Evolutionary conservation across 2,329 filamentous ascomycete species (phyloP), one percentile per base, ranked within the genome.

Genomic region (Capronia americana): DNA sequence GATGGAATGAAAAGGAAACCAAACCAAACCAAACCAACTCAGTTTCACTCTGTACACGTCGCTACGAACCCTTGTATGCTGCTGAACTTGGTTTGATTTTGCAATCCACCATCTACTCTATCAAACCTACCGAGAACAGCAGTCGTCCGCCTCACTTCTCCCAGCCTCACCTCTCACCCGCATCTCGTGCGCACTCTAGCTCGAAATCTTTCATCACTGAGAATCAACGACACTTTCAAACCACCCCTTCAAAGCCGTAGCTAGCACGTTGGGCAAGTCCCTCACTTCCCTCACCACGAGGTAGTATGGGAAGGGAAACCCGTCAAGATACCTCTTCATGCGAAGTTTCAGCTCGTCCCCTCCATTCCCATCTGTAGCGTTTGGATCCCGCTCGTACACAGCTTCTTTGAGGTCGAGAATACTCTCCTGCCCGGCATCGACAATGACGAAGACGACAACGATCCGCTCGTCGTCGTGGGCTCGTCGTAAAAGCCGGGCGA

Each of bases 371-470:
- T 26, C 48, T n/a, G 6, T 17, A 38, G n/a, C 28, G n/a, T 56
- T 73, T 80, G 60, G 63, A 74, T 92, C 89, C 66, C 85, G 86
- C 70, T 90, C 86, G 75, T 98, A 97, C 75, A 88, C 88, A 44
- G 93, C 94, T 78, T 93, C 90, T 77, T 93, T 92, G 73, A 98
- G 84, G 76, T 97, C 93, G 74, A 98, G 80, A 68, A 99, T 96
- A 67, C 77, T 82, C 46, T 81, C 26, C 78, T 73, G 68, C 3
- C 76, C 75, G 53, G 87, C 84, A 81, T 99, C 95, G 75, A 99
- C 92, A 74, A 99, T 91, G 73, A 99, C 92, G 77, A 99, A 99
- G 5, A 99, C 94, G 69, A 98, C 89, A 92, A 99, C 97, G 76
- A 99, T 96, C 17, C 93, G 86, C 79, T 62, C 51, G 30, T 97